Conservation (phyloP, 129 eudicot genomes). For the Artemisia annua region DNA sequence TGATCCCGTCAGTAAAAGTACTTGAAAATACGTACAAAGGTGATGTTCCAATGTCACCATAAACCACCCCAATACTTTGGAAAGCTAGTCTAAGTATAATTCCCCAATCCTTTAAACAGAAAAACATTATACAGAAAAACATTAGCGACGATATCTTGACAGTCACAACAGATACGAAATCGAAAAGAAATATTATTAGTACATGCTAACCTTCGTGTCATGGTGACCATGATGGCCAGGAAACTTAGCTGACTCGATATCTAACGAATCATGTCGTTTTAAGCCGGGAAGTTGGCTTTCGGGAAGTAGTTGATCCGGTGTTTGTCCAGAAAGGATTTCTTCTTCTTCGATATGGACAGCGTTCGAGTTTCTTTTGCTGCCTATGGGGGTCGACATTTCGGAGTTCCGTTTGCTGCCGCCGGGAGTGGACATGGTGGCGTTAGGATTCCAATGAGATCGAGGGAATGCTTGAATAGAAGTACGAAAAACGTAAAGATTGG, state of each 20-base stretch:
- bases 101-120: not conserved
- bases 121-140: not conserved
- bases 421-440: slow-evolving; percentile 9
- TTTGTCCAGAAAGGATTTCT: too few species aligned
- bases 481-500: not conserved
- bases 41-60: not conserved
- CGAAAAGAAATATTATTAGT: too few species aligned
- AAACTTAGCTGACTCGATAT: too few species aligned
- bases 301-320: too few species aligned
- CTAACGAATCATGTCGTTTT: too few species aligned
- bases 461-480: not conserved
- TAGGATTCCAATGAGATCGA: slow-evolving; percentile 13
- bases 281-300: not conserved
- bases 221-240: too few species aligned
- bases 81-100: not conserved
- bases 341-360: too few species aligned
- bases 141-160: too few species aligned
- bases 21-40: not conserved
- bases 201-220: too few species aligned
- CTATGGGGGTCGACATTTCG: slow-evolving; percentile 23
- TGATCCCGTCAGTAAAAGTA: not conserved
- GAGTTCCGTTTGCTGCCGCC: slow-evolving; percentile 2
- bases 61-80: not conserved
- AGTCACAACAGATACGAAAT: too few species aligned
- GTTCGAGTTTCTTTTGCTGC: slow-evolving; percentile 25